A percentile compares a stretch with the other conserved stretches of the same genome.
phyloP scores from a whole-genome alignment of 2,329 filamentous ascomycete genomes.

The Venturia aucupariae region DNA sequence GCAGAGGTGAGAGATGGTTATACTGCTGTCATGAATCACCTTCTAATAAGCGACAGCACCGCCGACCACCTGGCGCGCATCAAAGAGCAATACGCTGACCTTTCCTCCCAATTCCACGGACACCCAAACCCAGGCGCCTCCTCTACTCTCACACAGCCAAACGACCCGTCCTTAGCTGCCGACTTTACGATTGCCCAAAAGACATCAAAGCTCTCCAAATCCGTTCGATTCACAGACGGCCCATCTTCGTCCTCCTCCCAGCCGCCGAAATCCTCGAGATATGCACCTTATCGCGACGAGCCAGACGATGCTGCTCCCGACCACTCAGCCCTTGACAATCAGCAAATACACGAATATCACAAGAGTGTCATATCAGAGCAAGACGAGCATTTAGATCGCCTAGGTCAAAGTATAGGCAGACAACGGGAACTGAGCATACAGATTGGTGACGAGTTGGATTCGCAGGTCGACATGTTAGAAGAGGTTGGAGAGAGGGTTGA shows the following conservation, averaged over 20 bases:
- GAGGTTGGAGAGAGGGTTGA: conserved; percentile 79
- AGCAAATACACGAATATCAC: conserved; percentile 83
- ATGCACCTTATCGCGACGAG: conserved; percentile 62
- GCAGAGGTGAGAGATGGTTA: conserved; percentile 30
- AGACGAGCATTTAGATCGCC: conserved; percentile 80
- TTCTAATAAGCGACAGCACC: background rate
- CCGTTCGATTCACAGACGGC: conserved; percentile 77
- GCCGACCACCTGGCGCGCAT: conserved; percentile 59
- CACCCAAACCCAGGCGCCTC: conserved; percentile 35
- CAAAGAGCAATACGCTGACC: conserved; percentile 63
- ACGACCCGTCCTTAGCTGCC: conserved; percentile 29
- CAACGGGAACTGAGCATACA: conserved; percentile 90
- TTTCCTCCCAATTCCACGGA: conserved; percentile 73
- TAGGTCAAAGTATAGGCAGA: conserved; percentile 78
- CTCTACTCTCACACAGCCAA: conserved; percentile 33
- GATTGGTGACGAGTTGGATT: conserved; percentile 92
- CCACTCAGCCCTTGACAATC: conserved; percentile 57
- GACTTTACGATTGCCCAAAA: conserved; percentile 28
- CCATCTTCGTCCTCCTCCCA: conserved; percentile 27
- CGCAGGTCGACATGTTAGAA: conserved; percentile 79
- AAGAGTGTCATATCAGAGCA: conserved; percentile 73
- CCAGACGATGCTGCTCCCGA: conserved; percentile 42
- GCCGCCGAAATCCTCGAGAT: conserved; percentile 32
- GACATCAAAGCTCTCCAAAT: conserved; percentile 44
- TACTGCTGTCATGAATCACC: background rate